phyloP scores from a whole-genome alignment of 495 filamentous ascomycete species.

The Articulospora tetracladia region DNA sequence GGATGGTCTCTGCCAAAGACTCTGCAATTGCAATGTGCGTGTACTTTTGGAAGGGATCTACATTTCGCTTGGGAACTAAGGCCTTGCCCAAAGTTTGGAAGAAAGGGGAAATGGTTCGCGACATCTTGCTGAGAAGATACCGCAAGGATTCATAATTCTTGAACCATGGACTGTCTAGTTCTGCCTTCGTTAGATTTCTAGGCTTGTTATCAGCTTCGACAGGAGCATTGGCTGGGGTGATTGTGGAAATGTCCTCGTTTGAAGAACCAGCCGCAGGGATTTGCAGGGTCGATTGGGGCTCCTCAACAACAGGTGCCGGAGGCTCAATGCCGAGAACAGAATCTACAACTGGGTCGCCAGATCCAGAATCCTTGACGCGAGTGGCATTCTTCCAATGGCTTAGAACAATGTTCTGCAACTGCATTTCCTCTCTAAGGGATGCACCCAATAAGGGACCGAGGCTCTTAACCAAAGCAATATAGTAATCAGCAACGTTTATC shows the following conservation, averaged over 20 bases:
- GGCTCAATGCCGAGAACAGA: conserved; percentile 31
- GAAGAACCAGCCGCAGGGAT: neutral
- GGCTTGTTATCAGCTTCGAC: neutral
- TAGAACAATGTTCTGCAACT: conserved; percentile 62
- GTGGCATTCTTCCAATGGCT: conserved; percentile 64
- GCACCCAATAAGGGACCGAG: conserved; percentile 74
- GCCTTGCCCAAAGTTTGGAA: conserved; percentile 77
- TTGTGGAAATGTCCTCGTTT: neutral
- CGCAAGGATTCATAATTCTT: conserved; percentile 75
- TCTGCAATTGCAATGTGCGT: conserved; percentile 72
- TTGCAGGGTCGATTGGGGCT: neutral
- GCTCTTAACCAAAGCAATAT: conserved; percentile 59
- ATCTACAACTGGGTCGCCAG: conserved; percentile 41
- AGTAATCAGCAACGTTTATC: conserved; percentile 79
- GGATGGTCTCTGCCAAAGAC: conserved; percentile 65
- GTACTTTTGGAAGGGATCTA: conserved; percentile 60
- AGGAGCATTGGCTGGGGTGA: conserved; percentile 9
- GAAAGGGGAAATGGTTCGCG: conserved; percentile 68
- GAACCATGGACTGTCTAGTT: conserved; percentile 46
- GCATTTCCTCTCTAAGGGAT: conserved; percentile 79
- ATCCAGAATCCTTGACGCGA: conserved; percentile 43
- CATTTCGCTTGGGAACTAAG: conserved; percentile 65
- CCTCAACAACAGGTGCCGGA: conserved; percentile 11
- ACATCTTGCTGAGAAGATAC: conserved; percentile 70
- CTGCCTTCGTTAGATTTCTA: conserved; percentile 30